Percentiles rank a stretch among this genome's conserved stretches.
These are phyloP conservation scores for Paraphoma chrysanthemicola DNA, from an alignment of 2,329 filamentous ascomycete genomes.

Conservation along the genomic window DNA sequence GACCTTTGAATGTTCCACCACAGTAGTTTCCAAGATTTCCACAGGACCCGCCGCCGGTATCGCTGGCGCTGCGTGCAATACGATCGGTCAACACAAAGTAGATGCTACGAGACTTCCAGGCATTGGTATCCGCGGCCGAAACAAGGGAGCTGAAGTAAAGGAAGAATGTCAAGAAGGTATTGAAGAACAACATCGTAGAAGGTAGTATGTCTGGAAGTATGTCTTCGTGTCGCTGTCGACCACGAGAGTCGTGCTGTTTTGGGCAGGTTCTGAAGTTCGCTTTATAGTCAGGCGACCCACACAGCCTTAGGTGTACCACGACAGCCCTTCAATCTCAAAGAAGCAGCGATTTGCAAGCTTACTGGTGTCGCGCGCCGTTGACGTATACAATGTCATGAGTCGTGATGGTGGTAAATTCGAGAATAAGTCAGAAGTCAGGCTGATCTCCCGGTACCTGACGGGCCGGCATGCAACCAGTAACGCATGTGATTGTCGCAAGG, in stretches of 20 bases:
- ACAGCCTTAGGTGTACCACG: neutral
- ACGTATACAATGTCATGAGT: neutral
- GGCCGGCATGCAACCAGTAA: constrained; percentile 6
- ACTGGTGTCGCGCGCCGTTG: neutral
- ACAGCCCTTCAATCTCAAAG: neutral
- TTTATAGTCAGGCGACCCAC: constrained; percentile 1
- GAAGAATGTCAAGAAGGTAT: constrained; percentile 15
- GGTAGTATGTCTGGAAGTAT: neutral
- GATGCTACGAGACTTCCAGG: constrained; percentile 48
- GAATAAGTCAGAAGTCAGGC: neutral
- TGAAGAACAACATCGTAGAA: constrained; percentile 25
- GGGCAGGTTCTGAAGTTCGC: neutral
- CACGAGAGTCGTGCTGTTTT: neutral
- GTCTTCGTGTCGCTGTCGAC: neutral
- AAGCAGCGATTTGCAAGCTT: neutral
- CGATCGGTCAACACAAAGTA: constrained; percentile 48
- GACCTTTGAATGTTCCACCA: constrained; percentile 59
- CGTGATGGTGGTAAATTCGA: neutral
- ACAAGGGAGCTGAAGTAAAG: constrained; percentile 27
- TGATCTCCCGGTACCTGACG: constrained; percentile 1
- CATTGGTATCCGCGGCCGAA: constrained; percentile 37
- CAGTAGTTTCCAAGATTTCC: constrained; percentile 52
- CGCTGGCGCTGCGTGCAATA: constrained; percentile 41
- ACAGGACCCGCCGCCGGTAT: constrained; percentile 40
- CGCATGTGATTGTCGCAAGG: constrained; percentile 1